Evolutionary conservation across 2,329 filamentous ascomycete species (phyloP).

Genomic region (Fusarium buharicum): DNA sequence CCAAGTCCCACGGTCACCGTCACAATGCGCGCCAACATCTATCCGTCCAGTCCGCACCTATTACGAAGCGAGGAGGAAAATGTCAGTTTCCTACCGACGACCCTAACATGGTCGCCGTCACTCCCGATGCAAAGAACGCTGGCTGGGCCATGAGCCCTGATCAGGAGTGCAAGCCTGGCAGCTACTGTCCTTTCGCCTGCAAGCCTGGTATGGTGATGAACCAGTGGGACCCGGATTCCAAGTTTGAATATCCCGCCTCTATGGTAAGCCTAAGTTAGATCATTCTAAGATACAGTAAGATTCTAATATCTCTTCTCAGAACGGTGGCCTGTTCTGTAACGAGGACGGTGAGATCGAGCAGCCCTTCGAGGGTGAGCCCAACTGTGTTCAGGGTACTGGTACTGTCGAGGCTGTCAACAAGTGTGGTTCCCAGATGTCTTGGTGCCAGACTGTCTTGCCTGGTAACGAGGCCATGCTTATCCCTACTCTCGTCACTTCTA

Average conservation of each 20-base stretch:
- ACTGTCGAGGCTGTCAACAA: slow-evolving; percentile 74
- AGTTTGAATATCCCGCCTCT: slow-evolving; percentile 74
- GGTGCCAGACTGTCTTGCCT: slow-evolving; percentile 82
- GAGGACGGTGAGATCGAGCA: slow-evolving; percentile 72
- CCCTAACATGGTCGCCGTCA: slow-evolving; percentile 73
- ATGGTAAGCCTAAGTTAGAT: slow-evolving; percentile 65
- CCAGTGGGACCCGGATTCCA: slow-evolving; percentile 79
- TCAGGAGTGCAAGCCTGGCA: slow-evolving; percentile 72
- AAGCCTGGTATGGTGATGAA: slow-evolving; percentile 79
- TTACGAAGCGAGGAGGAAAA: slow-evolving; percentile 64
- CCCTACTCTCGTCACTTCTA: slow-evolving; percentile 72
- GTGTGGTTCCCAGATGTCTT: slow-evolving; percentile 69
- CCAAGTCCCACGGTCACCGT: slow-evolving; percentile 49
- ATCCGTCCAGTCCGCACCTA: slow-evolving; percentile 32
- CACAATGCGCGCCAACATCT: slow-evolving; percentile 50
- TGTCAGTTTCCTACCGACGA: slow-evolving; percentile 73
- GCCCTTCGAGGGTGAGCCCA: slow-evolving; percentile 73
- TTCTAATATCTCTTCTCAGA: slow-evolving; percentile 55
- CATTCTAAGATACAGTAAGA: background rate
- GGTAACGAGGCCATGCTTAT: slow-evolving; percentile 87
- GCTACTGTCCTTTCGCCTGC: slow-evolving; percentile 81
- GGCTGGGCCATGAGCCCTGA: slow-evolving; percentile 86
- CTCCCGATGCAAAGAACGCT: slow-evolving; percentile 70
- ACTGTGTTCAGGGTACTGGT: slow-evolving; percentile 76
- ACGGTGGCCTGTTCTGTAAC: slow-evolving; percentile 79